phyloP scores from a whole-genome alignment of 2,329 filamentous ascomycete genomes.

The Phialemoniopsis sp. region DNA sequence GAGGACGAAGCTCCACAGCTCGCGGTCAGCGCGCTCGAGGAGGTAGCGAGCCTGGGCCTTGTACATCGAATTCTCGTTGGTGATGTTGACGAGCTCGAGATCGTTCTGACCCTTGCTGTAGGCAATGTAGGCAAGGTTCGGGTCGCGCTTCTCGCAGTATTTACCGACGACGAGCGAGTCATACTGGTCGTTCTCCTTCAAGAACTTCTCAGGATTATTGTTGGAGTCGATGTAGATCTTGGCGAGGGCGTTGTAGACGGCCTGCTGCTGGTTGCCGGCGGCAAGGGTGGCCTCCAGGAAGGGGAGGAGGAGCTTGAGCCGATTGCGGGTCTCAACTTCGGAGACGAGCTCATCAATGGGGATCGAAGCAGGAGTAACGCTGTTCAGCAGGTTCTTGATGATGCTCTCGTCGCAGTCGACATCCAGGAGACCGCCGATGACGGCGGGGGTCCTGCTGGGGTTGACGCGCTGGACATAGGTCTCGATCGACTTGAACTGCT shows the following conservation, averaged over 20 bases:
- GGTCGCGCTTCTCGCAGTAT: conserved; percentile 98
- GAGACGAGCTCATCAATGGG: conserved; percentile 91
- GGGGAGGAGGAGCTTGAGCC: conserved; percentile 88
- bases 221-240: conserved; percentile 99
- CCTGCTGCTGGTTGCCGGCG: conserved; percentile 90
- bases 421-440: conserved; percentile 88
- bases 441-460: conserved; percentile 82
- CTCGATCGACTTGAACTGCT: conserved; percentile 98
- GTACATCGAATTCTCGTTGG: conserved; percentile 99
- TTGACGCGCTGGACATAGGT: conserved; percentile 97
- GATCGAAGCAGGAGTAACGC: conserved; percentile 78
- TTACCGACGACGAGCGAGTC: conserved; percentile 90
- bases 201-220: conserved; percentile 95
- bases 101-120: conserved; percentile 98
- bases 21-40: conserved; percentile 80
- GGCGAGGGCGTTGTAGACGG: conserved; percentile 92
- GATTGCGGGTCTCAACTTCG: conserved; percentile 94
- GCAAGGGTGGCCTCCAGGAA: conserved; percentile 93
- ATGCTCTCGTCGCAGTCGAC: conserved; percentile 96
- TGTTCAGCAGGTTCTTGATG: conserved; percentile 86
- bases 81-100: conserved; percentile 93
- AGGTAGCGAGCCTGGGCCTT: conserved; percentile 95
- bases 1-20: conserved; percentile 93
- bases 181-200: conserved; percentile 96
- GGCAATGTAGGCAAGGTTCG: conserved; percentile 90